Base-by-base conservation (phyloP, 768 basidiomycete genomes). In the Nevesoporus exiguus region DNA sequence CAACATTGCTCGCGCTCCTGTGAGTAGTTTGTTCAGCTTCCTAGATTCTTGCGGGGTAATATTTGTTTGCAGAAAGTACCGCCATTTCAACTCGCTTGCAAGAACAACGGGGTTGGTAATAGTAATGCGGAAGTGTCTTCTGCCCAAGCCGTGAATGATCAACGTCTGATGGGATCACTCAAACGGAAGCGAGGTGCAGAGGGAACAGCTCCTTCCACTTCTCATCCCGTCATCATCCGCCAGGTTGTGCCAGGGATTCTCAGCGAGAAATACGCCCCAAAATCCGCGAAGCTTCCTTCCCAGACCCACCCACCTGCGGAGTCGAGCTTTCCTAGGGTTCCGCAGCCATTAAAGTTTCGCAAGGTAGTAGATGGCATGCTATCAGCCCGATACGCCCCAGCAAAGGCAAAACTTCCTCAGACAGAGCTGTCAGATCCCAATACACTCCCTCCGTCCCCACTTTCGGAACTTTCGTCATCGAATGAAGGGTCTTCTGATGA, bases 331-430 rank as follows among this genome's bases (percentile, higher is more conserved):
- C 58, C 44, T 17, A 72, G 61, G 47, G 54, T 17, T 27, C 56
- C 49, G 10, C 70, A 69, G 1, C 70, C 66, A 34, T 58, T 76
- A n/a, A 68, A 63, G 55, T 74, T 74, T 54, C 74, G 75, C 19
- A 74, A 73, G 31, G 75, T 73, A 13, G 67, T 70, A n/a, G 68
- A 70, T 45, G 73, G 74, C 48, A 74, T 72, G 63, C 41, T 71
- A 36, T 61, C 72, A 36, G 61, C 57, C 25, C 67, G 61, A 33
- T 69, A 72, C 29, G 49, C 57, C 10, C 51, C 62, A 36, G 48
- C 54, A 34, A 66, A 66, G 47, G 10, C 58, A 51, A 60, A 51
- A 54, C 37, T 31, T 42, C 30, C 52, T 3, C 56, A 55, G 45
- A 31, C 51, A 15, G 56, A 49, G 31, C 31, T 13, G 24, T 22